Conservation (phyloP, 768 basidiomycete species). For the Leccinum barrowsii region DNA sequence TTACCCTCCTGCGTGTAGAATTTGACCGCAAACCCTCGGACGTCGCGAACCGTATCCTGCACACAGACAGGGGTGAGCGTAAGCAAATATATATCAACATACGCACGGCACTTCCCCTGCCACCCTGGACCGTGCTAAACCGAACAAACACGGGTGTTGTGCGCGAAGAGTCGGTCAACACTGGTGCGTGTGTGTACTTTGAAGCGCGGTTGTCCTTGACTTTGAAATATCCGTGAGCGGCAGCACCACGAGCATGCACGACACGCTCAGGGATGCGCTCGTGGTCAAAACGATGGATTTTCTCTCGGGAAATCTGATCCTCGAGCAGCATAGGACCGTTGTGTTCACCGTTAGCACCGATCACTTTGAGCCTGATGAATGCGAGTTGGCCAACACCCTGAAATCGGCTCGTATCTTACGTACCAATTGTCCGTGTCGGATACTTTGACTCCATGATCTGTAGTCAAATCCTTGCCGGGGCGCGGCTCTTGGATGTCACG, state of each 20-base stretch:
- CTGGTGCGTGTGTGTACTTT: slow-evolving; percentile 66
- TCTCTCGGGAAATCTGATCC: slow-evolving; percentile 71
- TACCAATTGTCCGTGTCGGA: slow-evolving; percentile 67
- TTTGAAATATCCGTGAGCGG: slow-evolving; percentile 82
- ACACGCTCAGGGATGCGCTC: slow-evolving; percentile 89
- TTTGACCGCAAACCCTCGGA: slow-evolving; percentile 81
- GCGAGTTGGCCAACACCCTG: slow-evolving; percentile 4
- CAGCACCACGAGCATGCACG: slow-evolving; percentile 68
- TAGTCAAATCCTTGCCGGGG: slow-evolving; percentile 40
- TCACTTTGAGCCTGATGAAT: slow-evolving; percentile 49
- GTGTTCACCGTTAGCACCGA: slow-evolving; percentile 36
- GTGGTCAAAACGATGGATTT: slow-evolving; percentile 79
- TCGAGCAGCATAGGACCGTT: slow-evolving; percentile 76
- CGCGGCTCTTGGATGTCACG: slow-evolving; percentile 23
- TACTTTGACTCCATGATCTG: slow-evolving; percentile 58
- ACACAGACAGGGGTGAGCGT: not conserved
- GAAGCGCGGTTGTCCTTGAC: slow-evolving; percentile 64
- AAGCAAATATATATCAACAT: not conserved
- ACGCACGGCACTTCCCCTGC: slow-evolving; percentile 76
- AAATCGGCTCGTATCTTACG: not conserved
- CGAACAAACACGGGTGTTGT: slow-evolving; percentile 78
- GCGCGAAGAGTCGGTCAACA: slow-evolving; percentile 68
- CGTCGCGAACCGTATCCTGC: slow-evolving; percentile 76
- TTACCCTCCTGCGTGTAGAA: slow-evolving; percentile 85
- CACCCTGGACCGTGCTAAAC: slow-evolving; percentile 84